Evolutionary conservation across 495 filamentous ascomycete genomes (phyloP), one percentile per base, ranked within the genome.

Genomic region (Trichocladium antarcticum): DNA sequence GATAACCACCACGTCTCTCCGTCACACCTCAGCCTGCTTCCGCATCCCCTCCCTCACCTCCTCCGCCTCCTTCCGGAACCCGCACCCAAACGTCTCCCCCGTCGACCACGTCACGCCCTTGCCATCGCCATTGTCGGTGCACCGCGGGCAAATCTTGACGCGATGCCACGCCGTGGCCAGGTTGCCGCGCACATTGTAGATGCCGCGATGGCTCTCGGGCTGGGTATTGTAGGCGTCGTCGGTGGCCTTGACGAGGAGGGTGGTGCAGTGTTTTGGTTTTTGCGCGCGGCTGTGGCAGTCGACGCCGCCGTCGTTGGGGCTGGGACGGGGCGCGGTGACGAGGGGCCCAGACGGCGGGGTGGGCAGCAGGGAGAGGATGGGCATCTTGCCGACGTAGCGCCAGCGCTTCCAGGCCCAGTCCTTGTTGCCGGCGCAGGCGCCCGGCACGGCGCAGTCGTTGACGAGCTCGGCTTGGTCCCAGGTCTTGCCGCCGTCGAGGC

Each of bases 181-280:
- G 48, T 79, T 78, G 0, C 76, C 76, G 8, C 76, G 60, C 17
- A 73, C 64, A 42, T 79, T 79, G 50, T 72, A 79, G 21, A 74
- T 75, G 28, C 64, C 62, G 47, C 61, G 61, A 46, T 76, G 70
- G 36, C 52, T 67, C 54, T 75, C 71, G 35, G 76, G 75, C 54
- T 79, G 76, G 2, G 73, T 68, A 49, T 79, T 78, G 51, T 78
- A 77, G 31, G 72, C 68, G 45, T 77, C 74, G 56, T 80, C 76
- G 16, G 69, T 70, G 19, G 76, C 76, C 60, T 80, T 80, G 56
- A 80, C 74, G 9, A 76, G 61, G 8, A 78, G 49, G 16, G 66
- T 70, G 16, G 71, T 60, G 60, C 63, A 65, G 37, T 53, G 51
- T 9, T 58, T 54, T 1, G 29, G 27, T 15, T 20, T 10, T 10